Base-by-base conservation (phyloP, 768 basidiomycete species). In the Mrakia hoshinonis region DNA sequence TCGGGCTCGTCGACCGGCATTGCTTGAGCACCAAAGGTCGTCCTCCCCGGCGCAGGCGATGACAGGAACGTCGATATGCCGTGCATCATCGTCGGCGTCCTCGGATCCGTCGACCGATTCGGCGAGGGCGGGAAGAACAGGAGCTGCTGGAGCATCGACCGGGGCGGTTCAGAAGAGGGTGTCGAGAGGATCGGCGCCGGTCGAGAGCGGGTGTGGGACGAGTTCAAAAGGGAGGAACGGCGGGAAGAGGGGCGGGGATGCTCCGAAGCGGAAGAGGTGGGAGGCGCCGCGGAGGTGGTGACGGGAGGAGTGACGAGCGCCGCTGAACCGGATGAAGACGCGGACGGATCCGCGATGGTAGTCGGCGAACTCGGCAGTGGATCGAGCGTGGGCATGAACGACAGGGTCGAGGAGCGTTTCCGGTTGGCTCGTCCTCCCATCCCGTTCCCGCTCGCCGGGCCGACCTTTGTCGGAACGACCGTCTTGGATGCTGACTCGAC, bases 321-420 rank as follows among this genome's bases (percentile, higher is more conserved):
- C 9, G 31, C 36, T 18, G 54, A 34, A 36, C 34, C 58, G 55
- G 55, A 54, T 26, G 22, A 12, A 18, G 54, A 39, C 10, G 31
- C 7, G 20, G 58, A 34, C 11, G 58, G 36, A n/a, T 61, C 58
- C 7, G 34, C 46, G 11, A 11, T 38, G 51, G 38, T 43, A 4
- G 43, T 68, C 13, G 69, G 69, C 3, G 69, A 70, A 0, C 61
- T 54, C 10, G 70, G 70, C 1, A 72, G 70, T 4, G 70, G 64
- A 26, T 65, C 70, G 11, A 72, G 58, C 1, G 70, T 67, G 11
- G 70, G 70, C 0, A 58, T 48, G 26, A 72, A 72, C 13, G 70
- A 58, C 46, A 60, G 34, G 15, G 70, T 67, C 7, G 60, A 65
- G 0, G 70, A 72, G 5, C 66, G 54, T 52, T 67, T 55, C 20